phyloP scores from a whole-genome alignment of 2,329 filamentous ascomycete genomes.

The Chrysosporium keratinophilum region DNA sequence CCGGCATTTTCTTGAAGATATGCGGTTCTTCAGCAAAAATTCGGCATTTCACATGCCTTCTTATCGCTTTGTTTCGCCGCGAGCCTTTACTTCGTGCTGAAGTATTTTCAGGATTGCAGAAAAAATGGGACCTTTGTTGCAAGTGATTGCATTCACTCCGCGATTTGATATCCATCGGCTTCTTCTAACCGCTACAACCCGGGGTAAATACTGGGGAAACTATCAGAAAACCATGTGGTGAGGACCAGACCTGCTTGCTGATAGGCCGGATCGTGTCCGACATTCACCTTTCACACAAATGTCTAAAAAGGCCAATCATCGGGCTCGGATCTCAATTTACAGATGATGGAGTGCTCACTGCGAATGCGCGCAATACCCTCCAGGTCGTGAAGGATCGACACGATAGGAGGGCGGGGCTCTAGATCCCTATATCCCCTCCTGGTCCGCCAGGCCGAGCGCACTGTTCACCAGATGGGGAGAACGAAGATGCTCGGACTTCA shows the following conservation, averaged over 20 bases:
- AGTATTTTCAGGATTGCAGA: neutral
- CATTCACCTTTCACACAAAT: neutral
- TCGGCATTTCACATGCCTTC: slow-evolving; percentile 5
- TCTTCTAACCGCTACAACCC: neutral
- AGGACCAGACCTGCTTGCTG: neutral
- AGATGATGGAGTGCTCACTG: neutral
- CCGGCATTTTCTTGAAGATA: neutral
- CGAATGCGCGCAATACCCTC: neutral
- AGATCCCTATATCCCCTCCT: neutral
- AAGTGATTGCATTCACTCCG: neutral
- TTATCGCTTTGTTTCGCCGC: neutral
- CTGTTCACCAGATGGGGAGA: neutral
- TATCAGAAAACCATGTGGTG: neutral
- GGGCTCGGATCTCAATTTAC: neutral
- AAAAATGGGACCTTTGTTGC: neutral
- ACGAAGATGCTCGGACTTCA: neutral
- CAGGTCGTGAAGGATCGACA: neutral
- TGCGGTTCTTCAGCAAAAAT: neutral
- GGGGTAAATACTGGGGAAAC: neutral
- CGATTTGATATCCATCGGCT: too few species aligned
- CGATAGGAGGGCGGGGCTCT: neutral
- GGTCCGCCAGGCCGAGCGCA: neutral
- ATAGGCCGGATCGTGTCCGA: neutral
- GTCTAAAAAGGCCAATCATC: neutral
- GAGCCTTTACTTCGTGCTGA: neutral